Base-by-base conservation (phyloP, 2,329 filamentous ascomycete genomes). In the Drechslerella dactyloides region DNA sequence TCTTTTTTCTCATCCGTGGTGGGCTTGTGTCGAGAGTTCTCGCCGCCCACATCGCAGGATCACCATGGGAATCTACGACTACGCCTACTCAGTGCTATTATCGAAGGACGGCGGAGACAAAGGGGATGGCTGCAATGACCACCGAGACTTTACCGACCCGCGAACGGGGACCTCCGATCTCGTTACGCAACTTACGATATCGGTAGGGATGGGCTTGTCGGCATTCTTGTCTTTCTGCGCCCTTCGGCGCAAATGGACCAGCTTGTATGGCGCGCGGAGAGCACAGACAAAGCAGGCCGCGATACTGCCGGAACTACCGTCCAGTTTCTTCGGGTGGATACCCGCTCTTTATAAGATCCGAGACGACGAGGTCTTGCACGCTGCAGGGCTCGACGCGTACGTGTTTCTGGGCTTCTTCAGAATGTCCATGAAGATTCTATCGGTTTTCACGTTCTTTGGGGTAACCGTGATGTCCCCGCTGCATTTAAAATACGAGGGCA, bases 391-490 rank as follows among this genome's bases (percentile, higher is more conserved):
- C 55, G 94, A 99, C 82, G 94, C 94, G 56, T 99, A 91, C 81
- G 94, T 97, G 75, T 89, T 90, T 78, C 84, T 99, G 13, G 86
- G 89, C 15, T 99, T 99, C 81, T 97, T 97, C 84, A 96, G 93
- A 79, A 94, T 97, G 87, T 89, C 93, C 11, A 90, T 92, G 75
- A 90, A 89, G 73, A 89, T 97, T 75, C 88, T 97, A 56, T 82
- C 85, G 15, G 82, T 90, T 57, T 89, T 96, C 76, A 85, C 94
- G 64, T 86, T 96, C 79, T 91, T 97, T 77, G 89, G 93, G 27
- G 83, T 90, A 37, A 83, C 85, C 15, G 85, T 99, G 2, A 89
- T 99, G 75, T 88, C 89, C 74, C 96, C 94, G 0, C 89, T 99
- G 68, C 96, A 97, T 78, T 84, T 85, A 66, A 85, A 85, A 69